Percentiles rank a stretch among this genome's conserved stretches.
phyloP scores from a whole-genome alignment of 371 early-diverging fungal genomes.

The Spraguea lophii region DNA sequence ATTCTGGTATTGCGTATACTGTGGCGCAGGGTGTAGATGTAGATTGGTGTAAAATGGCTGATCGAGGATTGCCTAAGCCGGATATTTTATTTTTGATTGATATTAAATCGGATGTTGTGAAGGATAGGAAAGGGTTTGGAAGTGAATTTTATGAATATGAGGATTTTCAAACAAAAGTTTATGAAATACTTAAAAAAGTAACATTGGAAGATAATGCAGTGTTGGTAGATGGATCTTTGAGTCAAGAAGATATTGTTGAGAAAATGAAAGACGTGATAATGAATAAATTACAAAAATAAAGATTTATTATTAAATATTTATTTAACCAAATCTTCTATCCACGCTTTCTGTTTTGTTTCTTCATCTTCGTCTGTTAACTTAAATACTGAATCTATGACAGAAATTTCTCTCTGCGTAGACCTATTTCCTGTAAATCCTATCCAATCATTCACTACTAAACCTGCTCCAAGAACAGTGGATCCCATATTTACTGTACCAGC shows the following conservation, averaged over 20 bases:
- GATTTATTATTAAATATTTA: too few species aligned
- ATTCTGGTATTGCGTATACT: slow-evolving; percentile 78
- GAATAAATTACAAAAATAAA: slow-evolving; percentile 11
- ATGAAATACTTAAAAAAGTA: too few species aligned
- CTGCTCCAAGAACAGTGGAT: slow-evolving; percentile 84
- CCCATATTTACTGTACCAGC: slow-evolving; percentile 98
- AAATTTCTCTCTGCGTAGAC: slow-evolving; percentile 85
- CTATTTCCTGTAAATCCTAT: slow-evolving; percentile 84
- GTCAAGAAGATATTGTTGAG: too few species aligned
- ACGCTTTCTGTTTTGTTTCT: background rate
- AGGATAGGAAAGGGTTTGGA: slow-evolving; percentile 66
- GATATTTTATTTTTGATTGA: slow-evolving; percentile 72
- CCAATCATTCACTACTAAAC: slow-evolving; percentile 96
- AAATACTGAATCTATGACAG: slow-evolving; percentile 91
- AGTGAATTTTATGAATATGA: slow-evolving; percentile 71
- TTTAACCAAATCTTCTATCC: background rate
- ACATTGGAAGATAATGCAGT: too few species aligned
- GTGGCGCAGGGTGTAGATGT: slow-evolving; percentile 53
- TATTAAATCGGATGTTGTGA: slow-evolving; percentile 54
- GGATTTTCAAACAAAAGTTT: slow-evolving; percentile 60
- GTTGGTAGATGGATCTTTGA: too few species aligned
- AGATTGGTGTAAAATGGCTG: slow-evolving; percentile 66
- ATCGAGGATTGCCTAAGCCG: slow-evolving; percentile 63
- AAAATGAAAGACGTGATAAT: slow-evolving; percentile 6
- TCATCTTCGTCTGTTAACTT: slow-evolving; percentile 40